Evolutionary conservation across 2,329 filamentous ascomycete genomes (phyloP), one percentile per base, ranked within the genome.

Genomic region (Onygena corvina): DNA sequence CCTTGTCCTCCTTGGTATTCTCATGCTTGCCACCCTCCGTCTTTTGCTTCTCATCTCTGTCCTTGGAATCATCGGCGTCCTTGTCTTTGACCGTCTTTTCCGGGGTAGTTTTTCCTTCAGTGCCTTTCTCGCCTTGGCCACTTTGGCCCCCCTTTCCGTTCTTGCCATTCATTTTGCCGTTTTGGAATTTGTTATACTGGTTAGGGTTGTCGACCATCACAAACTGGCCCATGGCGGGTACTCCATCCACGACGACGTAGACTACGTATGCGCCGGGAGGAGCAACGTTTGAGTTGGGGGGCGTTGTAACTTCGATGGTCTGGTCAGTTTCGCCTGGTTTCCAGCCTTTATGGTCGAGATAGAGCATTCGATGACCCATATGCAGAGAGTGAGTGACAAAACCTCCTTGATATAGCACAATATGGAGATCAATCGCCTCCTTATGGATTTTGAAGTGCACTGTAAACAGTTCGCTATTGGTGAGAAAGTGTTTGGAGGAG

Each of bases 311-410:
- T 7, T 65, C 71, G 50, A 80, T 51, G 9, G 51, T 59, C 20
- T 66, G 72, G 54, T 76, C 51, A 18, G 61, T 65, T 34, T 57
- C 54, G 8, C 68, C 69, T 1, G 67, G 58, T n/a, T 57, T 57
- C 60, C 72, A 79, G 33, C 71, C 73, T 16, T 62, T 63, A 38
- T 59, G 64, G 53, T 79, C 76, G 34, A 80, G 64, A 56, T 72
- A 71, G 34, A 74, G 50, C 71, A 79, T 75, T 8, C 76, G 71
- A 54, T 79, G 76, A 36, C 76, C 75, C 77, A 80, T 80, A 58
- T 80, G 77, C 16, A 80, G 58, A 1, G 70, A 73, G 60, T 81
- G 77, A 30, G 77, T 80, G 35, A 79, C 73, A 55, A 77, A 80
- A 4, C 77, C 77, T 36, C 75, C 75, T 56, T 79, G 71, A 60